Conservation (phyloP, 192 early-diverging fungal genomes). For the Funneliformis mosseae region DNA sequence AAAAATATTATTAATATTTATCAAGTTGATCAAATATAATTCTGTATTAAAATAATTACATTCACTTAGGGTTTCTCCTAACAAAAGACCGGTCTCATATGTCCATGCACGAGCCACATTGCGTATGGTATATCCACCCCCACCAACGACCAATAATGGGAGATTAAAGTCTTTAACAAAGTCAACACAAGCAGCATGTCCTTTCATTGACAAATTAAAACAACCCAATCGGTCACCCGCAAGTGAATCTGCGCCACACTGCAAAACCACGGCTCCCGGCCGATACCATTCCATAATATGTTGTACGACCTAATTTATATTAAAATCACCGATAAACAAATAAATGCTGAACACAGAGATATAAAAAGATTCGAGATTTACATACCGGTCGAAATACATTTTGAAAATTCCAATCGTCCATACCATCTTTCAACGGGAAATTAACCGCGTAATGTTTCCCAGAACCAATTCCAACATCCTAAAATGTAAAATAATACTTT, state of each 20-base stretch:
- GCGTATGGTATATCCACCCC: conserved; percentile 97
- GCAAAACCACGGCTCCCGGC: conserved; percentile 90
- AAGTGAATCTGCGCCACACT: conserved; percentile 97
- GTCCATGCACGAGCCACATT: conserved; percentile 97
- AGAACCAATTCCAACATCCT: conserved; percentile 84
- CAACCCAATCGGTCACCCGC: conserved; percentile 93
- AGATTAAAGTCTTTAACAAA: conserved; percentile 93
- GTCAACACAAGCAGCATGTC: conserved; percentile 88
- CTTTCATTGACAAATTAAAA: conserved; percentile 93
- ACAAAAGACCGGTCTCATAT: conserved; percentile 87
- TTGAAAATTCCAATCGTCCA: conserved; percentile 90
- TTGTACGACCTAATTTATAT: conserved; percentile 73
- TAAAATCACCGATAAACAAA: not conserved
- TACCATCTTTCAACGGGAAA: conserved; percentile 91
- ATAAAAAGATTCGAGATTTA: not conserved
- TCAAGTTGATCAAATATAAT: not conserved
- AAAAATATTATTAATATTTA: not conserved
- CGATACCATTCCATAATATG: conserved; percentile 93
- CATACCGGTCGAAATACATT: conserved; percentile 64
- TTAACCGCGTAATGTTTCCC: conserved; percentile 96
- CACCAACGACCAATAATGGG: conserved; percentile 90
- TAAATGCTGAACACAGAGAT: not conserved
- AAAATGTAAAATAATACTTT: conserved; percentile 35
- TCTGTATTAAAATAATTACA: conserved; percentile 37
- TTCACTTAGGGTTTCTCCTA: conserved; percentile 71